phyloP scores from a whole-genome alignment of 352 stramenopile genomes.

The Globisporangium emineosum region DNA sequence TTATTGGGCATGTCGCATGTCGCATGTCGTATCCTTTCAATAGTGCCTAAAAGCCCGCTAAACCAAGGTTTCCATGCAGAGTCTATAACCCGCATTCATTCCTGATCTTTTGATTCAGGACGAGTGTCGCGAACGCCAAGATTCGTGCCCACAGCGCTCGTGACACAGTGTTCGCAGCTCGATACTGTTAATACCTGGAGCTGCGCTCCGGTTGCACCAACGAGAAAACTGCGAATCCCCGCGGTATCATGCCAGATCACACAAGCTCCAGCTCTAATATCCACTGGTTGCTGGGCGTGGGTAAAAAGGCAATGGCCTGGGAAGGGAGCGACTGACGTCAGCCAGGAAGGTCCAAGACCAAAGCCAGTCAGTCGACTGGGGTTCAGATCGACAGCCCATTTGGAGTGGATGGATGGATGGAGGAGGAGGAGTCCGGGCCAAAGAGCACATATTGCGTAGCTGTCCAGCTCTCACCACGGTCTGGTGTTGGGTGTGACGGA shows the following conservation, averaged over 20 bases:
- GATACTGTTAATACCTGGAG: not conserved
- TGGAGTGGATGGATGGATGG: no score
- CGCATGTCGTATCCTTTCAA: not conserved
- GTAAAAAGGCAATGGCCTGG: not conserved
- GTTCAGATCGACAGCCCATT: no score
- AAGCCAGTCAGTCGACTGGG: no score
- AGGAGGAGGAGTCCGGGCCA: no score
- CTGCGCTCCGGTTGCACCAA: no score
- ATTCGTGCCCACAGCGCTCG: not conserved
- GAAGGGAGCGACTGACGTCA: not conserved
- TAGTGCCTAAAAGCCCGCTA: not conserved
- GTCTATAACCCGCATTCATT: not conserved
- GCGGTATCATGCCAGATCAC: not conserved
- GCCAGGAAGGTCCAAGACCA: not conserved
- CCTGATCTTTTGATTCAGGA: not conserved
- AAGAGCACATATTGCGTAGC: no score
- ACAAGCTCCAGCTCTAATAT: not conserved
- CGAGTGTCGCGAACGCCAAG: not conserved
- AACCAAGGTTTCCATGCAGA: not conserved
- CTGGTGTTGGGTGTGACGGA: no score
- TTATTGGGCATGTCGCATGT: not conserved
- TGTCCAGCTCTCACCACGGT: no score
- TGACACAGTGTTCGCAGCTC: not conserved
- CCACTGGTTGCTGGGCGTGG: not conserved
- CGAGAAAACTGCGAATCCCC: not conserved